These are phyloP conservation scores for Aspergillaceae sp. DNA, from an alignment of 2,329 filamentous ascomycete species.

Conservation along the genomic window DNA sequence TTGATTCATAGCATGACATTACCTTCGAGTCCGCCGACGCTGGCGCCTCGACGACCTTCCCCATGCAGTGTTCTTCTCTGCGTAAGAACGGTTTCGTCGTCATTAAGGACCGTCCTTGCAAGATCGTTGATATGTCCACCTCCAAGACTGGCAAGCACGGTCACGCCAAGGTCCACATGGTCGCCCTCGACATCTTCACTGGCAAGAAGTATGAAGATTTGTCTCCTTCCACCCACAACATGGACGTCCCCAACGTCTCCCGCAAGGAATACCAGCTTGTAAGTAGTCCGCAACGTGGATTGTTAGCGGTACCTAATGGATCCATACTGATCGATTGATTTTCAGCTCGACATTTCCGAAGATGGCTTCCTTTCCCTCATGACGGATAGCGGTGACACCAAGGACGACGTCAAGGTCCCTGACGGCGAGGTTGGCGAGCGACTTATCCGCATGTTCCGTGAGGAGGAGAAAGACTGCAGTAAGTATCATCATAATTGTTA, in stretches of 20 bases:
- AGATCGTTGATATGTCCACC: constrained; percentile 99
- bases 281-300: constrained; percentile 39
- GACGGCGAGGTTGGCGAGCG: constrained; percentile 82
- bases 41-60: constrained; percentile 87
- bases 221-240: constrained; percentile 83
- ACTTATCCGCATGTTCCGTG: constrained; percentile 70
- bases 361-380: constrained; percentile 94
- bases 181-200: constrained; percentile 98
- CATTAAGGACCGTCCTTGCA: constrained; percentile 98
- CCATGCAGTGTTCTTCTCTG: constrained; percentile 99
- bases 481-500: constrained; percentile 39
- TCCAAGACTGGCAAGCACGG: constrained; percentile 99
- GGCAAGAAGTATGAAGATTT: constrained; percentile 99
- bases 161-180: constrained; percentile 99
- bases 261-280: constrained; percentile 92
- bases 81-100: constrained; percentile 98
- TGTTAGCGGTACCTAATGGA: background rate
- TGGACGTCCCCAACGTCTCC: constrained; percentile 85
- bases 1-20: background rate
- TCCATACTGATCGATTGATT: background rate
- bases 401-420: constrained; percentile 91
- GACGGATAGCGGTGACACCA: constrained; percentile 73
- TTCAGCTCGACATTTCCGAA: constrained; percentile 77
- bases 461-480: constrained; percentile 91
- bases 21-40: constrained; percentile 92